These are phyloP conservation scores for Fusarium nematophilum DNA, from an alignment of 2,329 filamentous ascomycete genomes.

Conservation along the genomic window DNA sequence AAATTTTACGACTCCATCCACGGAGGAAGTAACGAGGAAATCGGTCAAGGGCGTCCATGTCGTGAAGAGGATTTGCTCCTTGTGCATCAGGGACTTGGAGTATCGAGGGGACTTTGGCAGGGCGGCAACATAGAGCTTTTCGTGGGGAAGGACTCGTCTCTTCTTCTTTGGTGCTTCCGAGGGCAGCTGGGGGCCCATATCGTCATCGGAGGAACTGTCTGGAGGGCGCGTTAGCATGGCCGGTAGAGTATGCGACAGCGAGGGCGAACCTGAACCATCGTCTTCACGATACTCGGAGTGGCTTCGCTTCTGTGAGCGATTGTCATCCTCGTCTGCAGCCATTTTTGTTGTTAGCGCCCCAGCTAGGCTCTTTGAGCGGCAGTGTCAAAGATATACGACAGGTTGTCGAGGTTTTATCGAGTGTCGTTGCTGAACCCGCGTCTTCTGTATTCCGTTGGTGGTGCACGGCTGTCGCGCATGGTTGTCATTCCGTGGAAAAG, in stretches of 20 bases:
- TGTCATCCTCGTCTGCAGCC: slow-evolving; percentile 49
- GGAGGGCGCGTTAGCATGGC: slow-evolving; percentile 22
- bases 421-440: too few relatives aligned
- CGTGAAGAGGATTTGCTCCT: slow-evolving; percentile 89
- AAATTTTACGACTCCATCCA: slow-evolving; percentile 98
- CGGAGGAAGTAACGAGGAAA: slow-evolving; percentile 92
- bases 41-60: slow-evolving; percentile 92
- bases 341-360: too few relatives aligned
- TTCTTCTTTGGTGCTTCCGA: slow-evolving; percentile 89
- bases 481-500: slow-evolving; percentile 20
- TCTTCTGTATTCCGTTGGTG: too few relatives aligned
- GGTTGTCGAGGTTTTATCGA: too few relatives aligned
- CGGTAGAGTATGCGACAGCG: slow-evolving; percentile 4
- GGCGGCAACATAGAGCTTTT: slow-evolving; percentile 93
- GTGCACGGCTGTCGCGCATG: slow-evolving; percentile 4
- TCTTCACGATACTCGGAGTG: slow-evolving; percentile 65
- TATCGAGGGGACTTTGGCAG: slow-evolving; percentile 85
- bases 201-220: slow-evolving; percentile 85
- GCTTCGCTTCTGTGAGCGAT: slow-evolving; percentile 59
- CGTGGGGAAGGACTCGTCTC: slow-evolving; percentile 88
- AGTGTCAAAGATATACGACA: too few relatives aligned
- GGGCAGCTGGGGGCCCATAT: slow-evolving; percentile 92
- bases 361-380: too few relatives aligned
- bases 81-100: slow-evolving; percentile 98
- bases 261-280: slow-evolving; percentile 54